Percentiles rank a stretch among this genome's conserved stretches.
Evolutionary conservation across 1,284 basidiomycete species (phyloP).

Genomic region (Apiotrichum porosum): DNA sequence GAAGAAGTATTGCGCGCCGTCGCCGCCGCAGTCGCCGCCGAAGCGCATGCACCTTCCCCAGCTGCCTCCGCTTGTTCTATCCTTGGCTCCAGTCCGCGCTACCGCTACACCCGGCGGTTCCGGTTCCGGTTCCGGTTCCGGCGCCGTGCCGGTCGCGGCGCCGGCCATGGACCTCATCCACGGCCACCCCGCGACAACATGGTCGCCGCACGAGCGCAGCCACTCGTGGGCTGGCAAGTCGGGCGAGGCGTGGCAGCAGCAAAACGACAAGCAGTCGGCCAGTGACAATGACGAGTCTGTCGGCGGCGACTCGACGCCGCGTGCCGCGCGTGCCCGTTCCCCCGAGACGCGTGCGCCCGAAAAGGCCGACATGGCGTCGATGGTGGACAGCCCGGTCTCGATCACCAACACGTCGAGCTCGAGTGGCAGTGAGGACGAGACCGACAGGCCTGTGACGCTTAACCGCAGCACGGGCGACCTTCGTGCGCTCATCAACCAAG

Average conservation of each 20-base stretch:
- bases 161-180: constrained; percentile 30
- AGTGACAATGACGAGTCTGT: constrained; percentile 4
- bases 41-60: constrained; percentile 8
- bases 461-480: constrained; percentile 38
- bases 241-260: neutral
- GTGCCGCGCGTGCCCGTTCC: constrained; percentile 31
- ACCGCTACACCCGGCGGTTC: neutral
- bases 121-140: too few relatives aligned
- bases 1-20: constrained; percentile 45
- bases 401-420: neutral
- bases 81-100: constrained; percentile 5
- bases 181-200: constrained; percentile 37
- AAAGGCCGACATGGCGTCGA: neutral
- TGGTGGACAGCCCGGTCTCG: constrained; percentile 4
- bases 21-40: constrained; percentile 44
- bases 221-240: constrained; percentile 38
- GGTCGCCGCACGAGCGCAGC: constrained; percentile 28
- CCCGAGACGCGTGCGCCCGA: constrained; percentile 10
- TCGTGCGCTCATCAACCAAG: constrained; percentile 20
- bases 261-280: neutral
- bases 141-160: neutral
- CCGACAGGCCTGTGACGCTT: constrained; percentile 12
- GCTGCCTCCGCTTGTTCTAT: constrained; percentile 3
- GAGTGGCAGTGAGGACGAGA: constrained; percentile 13
- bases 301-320: constrained; percentile 27